Conservation (phyloP, 2,329 filamentous ascomycete species). For the Aspergillus brasiliensis region DNA sequence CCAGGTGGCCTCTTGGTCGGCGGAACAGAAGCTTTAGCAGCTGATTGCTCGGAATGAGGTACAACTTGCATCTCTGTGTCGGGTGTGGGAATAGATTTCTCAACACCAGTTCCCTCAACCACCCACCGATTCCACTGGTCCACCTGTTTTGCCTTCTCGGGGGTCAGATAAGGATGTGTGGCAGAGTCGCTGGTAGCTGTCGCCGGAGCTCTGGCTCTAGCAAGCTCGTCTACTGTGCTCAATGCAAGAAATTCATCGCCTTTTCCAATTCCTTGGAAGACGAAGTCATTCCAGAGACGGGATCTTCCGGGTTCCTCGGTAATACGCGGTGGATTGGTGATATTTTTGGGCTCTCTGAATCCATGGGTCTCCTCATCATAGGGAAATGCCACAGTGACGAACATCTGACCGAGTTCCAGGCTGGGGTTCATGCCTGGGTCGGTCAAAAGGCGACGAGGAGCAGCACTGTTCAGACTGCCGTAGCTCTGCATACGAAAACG, state of each 20-base stretch:
- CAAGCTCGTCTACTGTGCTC: slow-evolving; percentile 18
- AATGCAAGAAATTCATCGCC: slow-evolving; percentile 22
- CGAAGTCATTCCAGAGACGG: slow-evolving; percentile 35
- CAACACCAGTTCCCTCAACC: slow-evolving; percentile 24
- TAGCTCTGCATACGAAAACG: slow-evolving; percentile 24
- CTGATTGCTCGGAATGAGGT: background rate
- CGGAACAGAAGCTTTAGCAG: background rate
- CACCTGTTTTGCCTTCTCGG: slow-evolving; percentile 32
- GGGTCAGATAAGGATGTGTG: slow-evolving; percentile 27
- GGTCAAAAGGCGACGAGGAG: slow-evolving; percentile 25
- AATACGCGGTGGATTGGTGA: slow-evolving; percentile 20
- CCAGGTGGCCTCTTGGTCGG: slow-evolving; percentile 17
- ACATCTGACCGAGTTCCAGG: slow-evolving; percentile 25
- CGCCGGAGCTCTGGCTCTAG: slow-evolving; percentile 1
- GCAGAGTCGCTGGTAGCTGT: slow-evolving; percentile 7
- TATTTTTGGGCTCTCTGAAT: slow-evolving; percentile 18
- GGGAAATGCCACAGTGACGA: slow-evolving; percentile 23
- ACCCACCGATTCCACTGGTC: slow-evolving; percentile 37
- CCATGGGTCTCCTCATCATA: slow-evolving; percentile 20
- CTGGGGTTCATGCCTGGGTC: slow-evolving; percentile 19
- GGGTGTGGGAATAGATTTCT: background rate
- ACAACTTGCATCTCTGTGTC: background rate
- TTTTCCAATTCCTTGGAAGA: slow-evolving; percentile 35
- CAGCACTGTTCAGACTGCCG: slow-evolving; percentile 20
- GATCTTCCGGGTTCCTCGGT: slow-evolving; percentile 26